phyloP scores from a whole-genome alignment of 2,329 filamentous ascomycete genomes.

The Teratosphaeriaceae sp. region DNA sequence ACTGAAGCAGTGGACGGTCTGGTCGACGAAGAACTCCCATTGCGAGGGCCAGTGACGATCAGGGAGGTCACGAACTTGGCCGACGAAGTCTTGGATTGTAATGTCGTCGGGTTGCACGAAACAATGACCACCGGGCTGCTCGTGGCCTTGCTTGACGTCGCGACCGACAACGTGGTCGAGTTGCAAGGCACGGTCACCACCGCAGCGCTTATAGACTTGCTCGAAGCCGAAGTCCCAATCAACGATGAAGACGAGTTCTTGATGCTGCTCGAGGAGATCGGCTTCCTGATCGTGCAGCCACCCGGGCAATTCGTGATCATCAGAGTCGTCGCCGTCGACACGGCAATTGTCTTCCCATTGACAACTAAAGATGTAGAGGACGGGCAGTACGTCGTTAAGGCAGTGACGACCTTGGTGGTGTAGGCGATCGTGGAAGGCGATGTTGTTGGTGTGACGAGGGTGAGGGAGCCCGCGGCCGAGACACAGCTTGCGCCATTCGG shows the following conservation, averaged over 20 bases:
- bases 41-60: too few relatives aligned
- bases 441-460: constrained; percentile 10
- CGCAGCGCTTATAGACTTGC: not conserved
- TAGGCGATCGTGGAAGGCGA: not conserved
- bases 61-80: too few relatives aligned
- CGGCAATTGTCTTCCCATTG: constrained; percentile 60
- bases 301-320: constrained; percentile 13
- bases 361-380: constrained; percentile 57
- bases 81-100: too few relatives aligned
- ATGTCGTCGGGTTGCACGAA: too few relatives aligned
- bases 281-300: constrained; percentile 14
- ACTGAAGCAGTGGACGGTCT: too few relatives aligned
- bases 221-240: not conserved
- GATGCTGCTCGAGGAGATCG: not conserved
- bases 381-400: constrained; percentile 66
- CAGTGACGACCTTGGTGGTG: constrained; percentile 57
- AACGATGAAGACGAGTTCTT: not conserved
- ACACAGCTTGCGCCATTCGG: constrained; percentile 14
- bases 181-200: not conserved
- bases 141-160: not conserved
- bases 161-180: too few relatives aligned
- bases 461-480: constrained; percentile 11
- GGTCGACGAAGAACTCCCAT: too few relatives aligned
- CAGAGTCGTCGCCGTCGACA: constrained; percentile 43
- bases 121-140: not conserved